Evolutionary conservation across 2,329 filamentous ascomycete species (phyloP).

Genomic region (Fulvia fulva): DNA sequence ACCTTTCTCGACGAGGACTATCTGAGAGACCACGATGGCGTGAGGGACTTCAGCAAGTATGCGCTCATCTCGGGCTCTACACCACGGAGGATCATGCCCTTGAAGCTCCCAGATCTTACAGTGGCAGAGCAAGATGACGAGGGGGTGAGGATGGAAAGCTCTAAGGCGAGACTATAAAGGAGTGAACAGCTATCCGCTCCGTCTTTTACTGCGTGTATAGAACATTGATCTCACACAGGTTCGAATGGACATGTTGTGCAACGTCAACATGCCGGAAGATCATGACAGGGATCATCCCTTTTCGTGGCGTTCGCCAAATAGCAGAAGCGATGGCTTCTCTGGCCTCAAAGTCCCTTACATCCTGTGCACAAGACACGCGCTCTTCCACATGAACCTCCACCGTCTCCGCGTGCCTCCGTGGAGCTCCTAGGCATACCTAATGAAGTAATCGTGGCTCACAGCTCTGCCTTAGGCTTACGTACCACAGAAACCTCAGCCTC

Average conservation of each 20-base stretch:
- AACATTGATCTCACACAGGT: background rate
- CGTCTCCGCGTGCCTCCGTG: background rate
- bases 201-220: background rate
- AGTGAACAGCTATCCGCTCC: background rate
- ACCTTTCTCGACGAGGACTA: conserved; percentile 79
- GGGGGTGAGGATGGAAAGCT: conserved; percentile 67
- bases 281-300: background rate
- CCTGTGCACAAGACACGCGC: background rate
- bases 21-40: conserved; percentile 58
- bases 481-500: background rate
- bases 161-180: conserved; percentile 14
- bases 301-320: background rate
- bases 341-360: background rate
- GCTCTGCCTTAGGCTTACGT: background rate
- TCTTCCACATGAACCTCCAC: background rate
- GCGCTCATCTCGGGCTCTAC: conserved; percentile 59
- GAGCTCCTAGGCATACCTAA: background rate
- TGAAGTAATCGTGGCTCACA: background rate
- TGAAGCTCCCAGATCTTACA: conserved; percentile 61
- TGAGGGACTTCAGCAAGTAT: conserved; percentile 70
- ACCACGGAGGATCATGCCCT: conserved; percentile 76
- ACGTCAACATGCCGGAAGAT: background rate
- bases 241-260: background rate
- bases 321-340: background rate
- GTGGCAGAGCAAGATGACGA: conserved; percentile 80